phyloP scores from a whole-genome alignment of 1,284 basidiomycete species.

The Malassezia slooffiae region DNA sequence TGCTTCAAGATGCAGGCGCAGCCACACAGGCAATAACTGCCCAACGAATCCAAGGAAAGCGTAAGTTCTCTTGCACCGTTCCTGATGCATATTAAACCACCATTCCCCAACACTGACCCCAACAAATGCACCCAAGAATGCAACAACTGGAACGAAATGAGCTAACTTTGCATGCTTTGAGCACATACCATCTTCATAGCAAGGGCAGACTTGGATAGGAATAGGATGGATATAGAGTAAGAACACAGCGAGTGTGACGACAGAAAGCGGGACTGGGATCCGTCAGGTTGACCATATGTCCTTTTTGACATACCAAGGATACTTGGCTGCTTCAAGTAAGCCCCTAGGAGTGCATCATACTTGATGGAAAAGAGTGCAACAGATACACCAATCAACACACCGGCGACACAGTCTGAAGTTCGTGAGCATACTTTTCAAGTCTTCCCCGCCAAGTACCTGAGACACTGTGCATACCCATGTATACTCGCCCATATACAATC shows the following conservation, averaged over 20 bases:
- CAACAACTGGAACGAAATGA: conserved; percentile 8
- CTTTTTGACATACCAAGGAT: conserved; percentile 32
- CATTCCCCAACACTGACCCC: conserved; percentile 13
- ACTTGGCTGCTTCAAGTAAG: background rate
- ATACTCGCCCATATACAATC: conserved; percentile 77
- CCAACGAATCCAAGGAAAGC: too few relatives aligned
- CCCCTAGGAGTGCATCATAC: background rate
- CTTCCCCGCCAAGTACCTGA: conserved; percentile 18
- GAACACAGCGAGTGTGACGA: conserved; percentile 59
- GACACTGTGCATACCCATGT: conserved; percentile 51
- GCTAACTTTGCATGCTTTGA: background rate
- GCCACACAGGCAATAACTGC: too few relatives aligned
- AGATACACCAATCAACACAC: conserved; percentile 16
- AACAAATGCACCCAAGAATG: conserved; percentile 10
- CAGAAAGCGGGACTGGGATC: conserved; percentile 58
- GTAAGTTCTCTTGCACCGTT: too few relatives aligned
- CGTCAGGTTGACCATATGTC: too few relatives aligned
- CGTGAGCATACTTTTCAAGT: too few relatives aligned
- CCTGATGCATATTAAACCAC: conserved; percentile 6
- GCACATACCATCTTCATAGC: conserved; percentile 66
- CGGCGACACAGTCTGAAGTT: conserved; percentile 39
- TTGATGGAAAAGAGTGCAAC: background rate
- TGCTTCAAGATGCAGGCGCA: too few relatives aligned
- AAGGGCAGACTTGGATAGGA: conserved; percentile 80
- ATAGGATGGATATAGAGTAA: conserved; percentile 76